These are phyloP conservation scores for Paecilomyces fulvus DNA, from an alignment of 2,329 filamentous ascomycete genomes.

Conservation along the genomic window DNA sequence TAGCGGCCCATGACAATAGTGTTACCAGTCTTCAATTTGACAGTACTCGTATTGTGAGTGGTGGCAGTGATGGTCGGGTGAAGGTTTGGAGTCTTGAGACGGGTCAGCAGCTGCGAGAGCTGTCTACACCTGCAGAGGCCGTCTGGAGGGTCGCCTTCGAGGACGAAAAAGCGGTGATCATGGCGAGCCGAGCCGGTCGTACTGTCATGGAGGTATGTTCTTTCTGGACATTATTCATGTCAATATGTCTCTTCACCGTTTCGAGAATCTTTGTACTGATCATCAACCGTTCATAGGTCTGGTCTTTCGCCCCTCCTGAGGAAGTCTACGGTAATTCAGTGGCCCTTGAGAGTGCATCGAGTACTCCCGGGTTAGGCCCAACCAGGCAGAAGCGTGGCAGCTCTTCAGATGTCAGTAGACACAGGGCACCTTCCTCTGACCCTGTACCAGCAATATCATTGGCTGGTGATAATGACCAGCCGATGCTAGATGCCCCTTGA, in stretches of 20 bases:
- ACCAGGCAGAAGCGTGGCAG: conserved; percentile 9
- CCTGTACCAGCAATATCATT: conserved; percentile 19
- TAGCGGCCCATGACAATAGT: conserved; percentile 96
- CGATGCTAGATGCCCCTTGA: conserved; percentile 24
- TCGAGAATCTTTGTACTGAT: conserved; percentile 1
- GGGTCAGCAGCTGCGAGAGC: conserved; percentile 79
- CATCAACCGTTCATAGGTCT: conserved; percentile 55
- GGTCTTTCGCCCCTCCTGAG: conserved; percentile 72
- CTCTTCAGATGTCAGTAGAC: conserved; percentile 7
- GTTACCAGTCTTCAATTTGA: conserved; percentile 97
- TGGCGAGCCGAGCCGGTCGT: conserved; percentile 73
- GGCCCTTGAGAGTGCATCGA: conserved; percentile 23
- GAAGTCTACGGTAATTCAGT: conserved; percentile 19
- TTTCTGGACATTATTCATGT: neutral
- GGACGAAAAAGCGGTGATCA: conserved; percentile 94
- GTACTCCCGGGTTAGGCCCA: conserved; percentile 21
- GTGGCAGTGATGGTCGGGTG: conserved; percentile 92
- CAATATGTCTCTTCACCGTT: conserved; percentile 2
- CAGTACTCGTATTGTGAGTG: conserved; percentile 87
- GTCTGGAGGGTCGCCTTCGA: conserved; percentile 98
- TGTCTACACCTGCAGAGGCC: conserved; percentile 84
- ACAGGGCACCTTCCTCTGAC: conserved; percentile 22
- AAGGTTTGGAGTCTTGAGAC: conserved; percentile 98
- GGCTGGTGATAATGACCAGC: conserved; percentile 21
- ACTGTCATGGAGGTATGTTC: conserved; percentile 91